Evolutionary conservation across 345 rosid genomes (phyloP).

Genomic region (Gossypium sturtianum): DNA sequence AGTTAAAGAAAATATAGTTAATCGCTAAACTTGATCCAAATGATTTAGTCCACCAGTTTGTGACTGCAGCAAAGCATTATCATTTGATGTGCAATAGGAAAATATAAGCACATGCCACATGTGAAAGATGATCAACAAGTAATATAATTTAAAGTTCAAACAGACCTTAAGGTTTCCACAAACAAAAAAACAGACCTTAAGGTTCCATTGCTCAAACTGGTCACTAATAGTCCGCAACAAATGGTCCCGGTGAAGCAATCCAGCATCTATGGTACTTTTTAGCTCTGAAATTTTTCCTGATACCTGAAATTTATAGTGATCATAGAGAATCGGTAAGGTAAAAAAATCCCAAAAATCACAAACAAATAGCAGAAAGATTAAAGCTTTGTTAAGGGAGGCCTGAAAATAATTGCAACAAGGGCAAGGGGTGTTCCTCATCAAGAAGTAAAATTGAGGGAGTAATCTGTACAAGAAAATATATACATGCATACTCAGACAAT

Average conservation of each 20-base stretch:
- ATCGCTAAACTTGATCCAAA: background rate
- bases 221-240: conserved; percentile 71
- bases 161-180: conserved; percentile 50
- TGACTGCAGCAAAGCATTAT: conserved; percentile 2
- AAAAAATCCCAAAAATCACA: background rate
- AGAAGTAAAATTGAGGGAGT: background rate
- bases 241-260: conserved; percentile 49
- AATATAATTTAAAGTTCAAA: conserved; percentile 13
- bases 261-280: conserved; percentile 71
- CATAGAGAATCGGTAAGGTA: background rate
- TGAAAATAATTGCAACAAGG: background rate
- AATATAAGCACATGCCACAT: background rate
- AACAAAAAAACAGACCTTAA: conserved; percentile 43
- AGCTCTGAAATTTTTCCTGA: conserved; percentile 62
- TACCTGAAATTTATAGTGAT: conserved; percentile 41
- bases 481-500: background rate
- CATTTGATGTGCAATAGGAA: background rate
- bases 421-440: background rate
- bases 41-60: background rate
- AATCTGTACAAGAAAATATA: background rate
- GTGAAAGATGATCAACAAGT: conserved; percentile 4
- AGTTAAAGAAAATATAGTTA: conserved; percentile 1
- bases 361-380: background rate
- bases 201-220: conserved; percentile 78
- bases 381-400: background rate